Conservation (phyloP, 1,284 basidiomycete genomes). For the Apiotrichum laibachii region DNA sequence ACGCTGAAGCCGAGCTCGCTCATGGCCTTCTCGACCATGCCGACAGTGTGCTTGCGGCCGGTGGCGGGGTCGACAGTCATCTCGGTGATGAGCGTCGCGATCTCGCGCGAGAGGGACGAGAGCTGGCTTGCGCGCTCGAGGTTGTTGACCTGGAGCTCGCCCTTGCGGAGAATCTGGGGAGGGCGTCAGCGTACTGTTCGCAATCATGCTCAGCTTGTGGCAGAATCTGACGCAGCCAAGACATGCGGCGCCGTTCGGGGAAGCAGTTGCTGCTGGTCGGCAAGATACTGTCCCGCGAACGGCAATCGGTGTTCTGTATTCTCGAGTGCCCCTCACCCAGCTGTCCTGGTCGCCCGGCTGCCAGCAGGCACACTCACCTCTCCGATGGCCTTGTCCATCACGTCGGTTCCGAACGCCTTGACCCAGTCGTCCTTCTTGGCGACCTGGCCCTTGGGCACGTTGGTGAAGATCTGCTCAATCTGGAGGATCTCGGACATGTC, state of each 20-base stretch:
- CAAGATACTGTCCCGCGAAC: too few species aligned
- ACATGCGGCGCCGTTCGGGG: too few species aligned
- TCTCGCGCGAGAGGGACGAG: constrained; percentile 78
- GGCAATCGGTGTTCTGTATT: too few species aligned
- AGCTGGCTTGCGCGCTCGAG: constrained; percentile 93
- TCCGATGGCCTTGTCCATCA: constrained; percentile 71
- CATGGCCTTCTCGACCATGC: constrained; percentile 99
- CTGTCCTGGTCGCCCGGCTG: too few species aligned
- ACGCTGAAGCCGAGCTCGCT: constrained; percentile 88
- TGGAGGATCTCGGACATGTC: constrained; percentile 95
- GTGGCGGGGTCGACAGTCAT: constrained; percentile 92
- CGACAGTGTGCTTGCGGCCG: constrained; percentile 84
- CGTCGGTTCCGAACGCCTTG: constrained; percentile 82
- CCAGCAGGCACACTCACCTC: constrained; percentile 59
- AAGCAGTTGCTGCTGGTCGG: too few species aligned
- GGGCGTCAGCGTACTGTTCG: neutral
- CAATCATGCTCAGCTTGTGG: too few species aligned
- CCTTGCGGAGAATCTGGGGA: constrained; percentile 82
- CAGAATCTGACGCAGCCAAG: too few species aligned
- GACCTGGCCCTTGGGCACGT: constrained; percentile 94
- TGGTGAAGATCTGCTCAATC: constrained; percentile 92
- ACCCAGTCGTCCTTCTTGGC: constrained; percentile 84
- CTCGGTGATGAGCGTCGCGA: constrained; percentile 88
- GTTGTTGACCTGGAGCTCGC: constrained; percentile 94
- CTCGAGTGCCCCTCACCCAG: too few species aligned